Conservation (phyloP, 345 rosid species). For the Microthlaspi erraticum region DNA sequence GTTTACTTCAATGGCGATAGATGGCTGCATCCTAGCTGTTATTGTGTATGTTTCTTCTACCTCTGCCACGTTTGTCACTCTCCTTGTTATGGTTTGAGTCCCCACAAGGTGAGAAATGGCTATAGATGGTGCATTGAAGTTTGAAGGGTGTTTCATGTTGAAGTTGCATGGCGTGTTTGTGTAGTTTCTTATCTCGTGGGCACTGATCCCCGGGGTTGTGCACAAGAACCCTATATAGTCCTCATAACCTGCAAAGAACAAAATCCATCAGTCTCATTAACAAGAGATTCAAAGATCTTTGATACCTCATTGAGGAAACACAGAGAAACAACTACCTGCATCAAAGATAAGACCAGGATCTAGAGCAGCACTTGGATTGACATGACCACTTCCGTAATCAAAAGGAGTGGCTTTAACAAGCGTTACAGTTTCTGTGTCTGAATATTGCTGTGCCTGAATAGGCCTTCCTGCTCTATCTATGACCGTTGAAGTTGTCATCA, state of each 20-base stretch:
- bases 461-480: conserved; percentile 92
- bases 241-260: conserved; percentile 57
- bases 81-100: conserved; percentile 66
- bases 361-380: conserved; percentile 91
- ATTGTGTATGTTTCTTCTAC: conserved; percentile 83
- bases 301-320: background rate
- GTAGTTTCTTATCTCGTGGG: conserved; percentile 77
- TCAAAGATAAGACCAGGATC: conserved; percentile 97
- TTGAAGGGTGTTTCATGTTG: conserved; percentile 80
- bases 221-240: conserved; percentile 98
- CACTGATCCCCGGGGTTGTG: conserved; percentile 84
- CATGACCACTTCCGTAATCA: conserved; percentile 98
- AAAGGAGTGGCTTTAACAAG: conserved; percentile 89
- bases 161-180: conserved; percentile 74
- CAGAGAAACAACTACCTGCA: conserved; percentile 56
- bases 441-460: conserved; percentile 90
- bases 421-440: conserved; percentile 82
- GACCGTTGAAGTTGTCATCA: conserved; percentile 90
- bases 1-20: conserved; percentile 71
- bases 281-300: conserved; percentile 21
- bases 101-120: conserved; percentile 79
- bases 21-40: conserved; percentile 80
- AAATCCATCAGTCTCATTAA: background rate
- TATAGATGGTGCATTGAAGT: conserved; percentile 87
- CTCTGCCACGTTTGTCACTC: conserved; percentile 76